Percentiles rank a stretch among this genome's conserved stretches.
These are phyloP conservation scores for Aspergillus panamensis DNA, from an alignment of 495 filamentous ascomycete genomes.

Conservation along the genomic window DNA sequence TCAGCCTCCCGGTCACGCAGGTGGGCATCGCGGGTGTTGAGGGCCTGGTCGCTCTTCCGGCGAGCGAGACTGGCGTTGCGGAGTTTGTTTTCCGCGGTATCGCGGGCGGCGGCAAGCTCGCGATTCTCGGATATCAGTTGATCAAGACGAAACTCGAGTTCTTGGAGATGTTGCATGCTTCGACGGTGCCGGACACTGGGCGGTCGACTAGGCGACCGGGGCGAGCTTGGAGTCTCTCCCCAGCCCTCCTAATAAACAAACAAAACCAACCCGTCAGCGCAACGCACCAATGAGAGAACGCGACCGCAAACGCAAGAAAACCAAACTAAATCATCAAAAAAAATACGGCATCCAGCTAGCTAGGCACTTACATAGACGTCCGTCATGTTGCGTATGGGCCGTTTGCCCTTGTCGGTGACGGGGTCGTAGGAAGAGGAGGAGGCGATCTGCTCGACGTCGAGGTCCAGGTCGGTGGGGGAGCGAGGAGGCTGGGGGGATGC, in stretches of 20 bases:
- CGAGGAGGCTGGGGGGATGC: slow-evolving; percentile 21
- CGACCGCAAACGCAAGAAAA: slow-evolving; percentile 25
- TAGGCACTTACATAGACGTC: slow-evolving; percentile 82
- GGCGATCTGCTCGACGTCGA: slow-evolving; percentile 45
- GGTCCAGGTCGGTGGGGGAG: slow-evolving; percentile 23
- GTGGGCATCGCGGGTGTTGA: slow-evolving; percentile 53
- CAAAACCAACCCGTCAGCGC: slow-evolving; percentile 15
- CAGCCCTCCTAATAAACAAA: slow-evolving; percentile 70
- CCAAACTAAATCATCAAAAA: slow-evolving; percentile 15
- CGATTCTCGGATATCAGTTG: slow-evolving; percentile 80
- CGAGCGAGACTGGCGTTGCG: slow-evolving; percentile 55
- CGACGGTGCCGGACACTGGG: slow-evolving; percentile 93
- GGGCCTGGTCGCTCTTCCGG: slow-evolving; percentile 52
- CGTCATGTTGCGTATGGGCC: slow-evolving; percentile 76
- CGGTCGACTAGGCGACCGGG: slow-evolving; percentile 89
- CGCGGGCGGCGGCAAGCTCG: slow-evolving; percentile 65
- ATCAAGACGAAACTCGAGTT: slow-evolving; percentile 73
- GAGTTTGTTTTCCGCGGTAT: slow-evolving; percentile 60
- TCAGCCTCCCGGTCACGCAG: slow-evolving; percentile 65
- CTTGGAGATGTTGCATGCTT: slow-evolving; percentile 87
- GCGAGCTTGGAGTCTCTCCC: slow-evolving; percentile 87
- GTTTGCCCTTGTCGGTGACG: slow-evolving; percentile 82
- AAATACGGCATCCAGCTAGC: slow-evolving; percentile 17
- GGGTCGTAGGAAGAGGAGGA: slow-evolving; percentile 67
- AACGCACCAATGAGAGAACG: background rate